These are phyloP conservation scores for Veloboletus limbatus DNA, from an alignment of 1,284 basidiomycete species.

Conservation along the genomic window DNA sequence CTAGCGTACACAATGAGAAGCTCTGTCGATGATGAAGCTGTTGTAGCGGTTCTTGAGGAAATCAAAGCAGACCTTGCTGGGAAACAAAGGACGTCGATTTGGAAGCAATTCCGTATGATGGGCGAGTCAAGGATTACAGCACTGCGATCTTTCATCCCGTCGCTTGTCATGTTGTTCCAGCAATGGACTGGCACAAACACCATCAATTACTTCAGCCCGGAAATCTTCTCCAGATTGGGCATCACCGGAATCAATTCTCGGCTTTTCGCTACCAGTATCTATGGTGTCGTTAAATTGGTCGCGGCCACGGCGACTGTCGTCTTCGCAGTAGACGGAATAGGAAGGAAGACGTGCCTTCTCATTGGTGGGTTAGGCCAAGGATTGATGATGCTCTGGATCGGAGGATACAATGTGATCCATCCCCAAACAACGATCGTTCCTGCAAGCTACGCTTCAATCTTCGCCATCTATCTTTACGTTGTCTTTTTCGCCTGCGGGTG, in stretches of 20 bases:
- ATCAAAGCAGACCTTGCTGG: slow-evolving; percentile 50
- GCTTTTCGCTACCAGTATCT: slow-evolving; percentile 61
- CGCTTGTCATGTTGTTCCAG: slow-evolving; percentile 54
- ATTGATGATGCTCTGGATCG: slow-evolving; percentile 50
- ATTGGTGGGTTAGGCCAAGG: slow-evolving; percentile 46
- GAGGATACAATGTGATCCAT: slow-evolving; percentile 43
- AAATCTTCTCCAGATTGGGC: slow-evolving; percentile 53
- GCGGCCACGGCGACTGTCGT: slow-evolving; percentile 39
- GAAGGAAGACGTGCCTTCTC: slow-evolving; percentile 46
- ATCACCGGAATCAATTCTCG: slow-evolving; percentile 50
- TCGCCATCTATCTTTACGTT: slow-evolving; percentile 49
- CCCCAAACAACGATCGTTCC: slow-evolving; percentile 35
- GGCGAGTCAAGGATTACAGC: slow-evolving; percentile 42
- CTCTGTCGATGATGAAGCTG: slow-evolving; percentile 38
- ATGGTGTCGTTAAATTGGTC: slow-evolving; percentile 57
- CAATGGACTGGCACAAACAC: slow-evolving; percentile 62
- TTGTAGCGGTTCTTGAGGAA: slow-evolving; percentile 47
- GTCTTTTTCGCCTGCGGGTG: slow-evolving; percentile 46
- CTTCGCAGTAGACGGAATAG: slow-evolving; percentile 44
- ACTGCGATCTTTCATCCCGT: slow-evolving; percentile 50
- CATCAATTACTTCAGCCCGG: slow-evolving; percentile 55
- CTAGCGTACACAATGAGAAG: slow-evolving; percentile 47
- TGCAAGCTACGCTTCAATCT: slow-evolving; percentile 47
- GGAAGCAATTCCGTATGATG: slow-evolving; percentile 43
- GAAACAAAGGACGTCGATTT: slow-evolving; percentile 37